A percentile compares a stretch with the other conserved stretches of the same genome.
Conservation (phyloP, 495 filamentous ascomycete species). For the Penicillium tannophilum region DNA sequence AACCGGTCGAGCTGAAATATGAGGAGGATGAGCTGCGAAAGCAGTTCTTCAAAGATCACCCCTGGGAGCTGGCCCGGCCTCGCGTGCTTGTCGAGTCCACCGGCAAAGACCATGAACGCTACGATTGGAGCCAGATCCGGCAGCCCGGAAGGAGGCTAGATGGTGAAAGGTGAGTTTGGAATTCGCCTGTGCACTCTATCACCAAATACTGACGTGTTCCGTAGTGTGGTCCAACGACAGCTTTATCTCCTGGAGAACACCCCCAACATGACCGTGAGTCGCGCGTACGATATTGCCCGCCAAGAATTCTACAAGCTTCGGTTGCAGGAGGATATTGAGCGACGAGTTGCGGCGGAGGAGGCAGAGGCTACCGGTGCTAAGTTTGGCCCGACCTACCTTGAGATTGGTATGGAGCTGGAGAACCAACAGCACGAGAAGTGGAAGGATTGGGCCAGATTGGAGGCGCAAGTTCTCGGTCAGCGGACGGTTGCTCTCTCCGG, state of each 20-base stretch:
- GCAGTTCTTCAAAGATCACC: slow-evolving; percentile 89
- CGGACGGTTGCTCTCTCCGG: slow-evolving; percentile 33
- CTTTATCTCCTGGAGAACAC: slow-evolving; percentile 75
- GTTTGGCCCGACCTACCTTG: slow-evolving; percentile 73
- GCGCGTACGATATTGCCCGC: slow-evolving; percentile 86
- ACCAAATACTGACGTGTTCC: not conserved
- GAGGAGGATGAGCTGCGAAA: slow-evolving; percentile 82
- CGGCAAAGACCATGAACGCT: slow-evolving; percentile 72
- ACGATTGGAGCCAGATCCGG: slow-evolving; percentile 79
- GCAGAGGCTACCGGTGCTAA: slow-evolving; percentile 80
- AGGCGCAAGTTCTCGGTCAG: slow-evolving; percentile 44
- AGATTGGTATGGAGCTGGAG: slow-evolving; percentile 83
- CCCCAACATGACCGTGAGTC: slow-evolving; percentile 56
- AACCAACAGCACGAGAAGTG: slow-evolving; percentile 74
- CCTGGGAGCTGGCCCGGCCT: slow-evolving; percentile 94
- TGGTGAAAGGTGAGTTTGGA: slow-evolving; percentile 73
- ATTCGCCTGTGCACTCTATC: not conserved
- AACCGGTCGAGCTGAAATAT: slow-evolving; percentile 75
- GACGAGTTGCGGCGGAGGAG: slow-evolving; percentile 84
- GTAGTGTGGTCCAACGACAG: slow-evolving; percentile 91
- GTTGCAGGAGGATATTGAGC: slow-evolving; percentile 79
- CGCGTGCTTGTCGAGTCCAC: slow-evolving; percentile 81
- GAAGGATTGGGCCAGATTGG: slow-evolving; percentile 73
- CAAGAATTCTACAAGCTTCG: slow-evolving; percentile 88
- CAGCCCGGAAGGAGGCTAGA: slow-evolving; percentile 80